A percentile compares a stretch with the other conserved stretches of the same genome.
These are phyloP conservation scores for Tolypocladium inflatum DNA, from an alignment of 2,329 filamentous ascomycete genomes.

Conservation along the genomic window DNA sequence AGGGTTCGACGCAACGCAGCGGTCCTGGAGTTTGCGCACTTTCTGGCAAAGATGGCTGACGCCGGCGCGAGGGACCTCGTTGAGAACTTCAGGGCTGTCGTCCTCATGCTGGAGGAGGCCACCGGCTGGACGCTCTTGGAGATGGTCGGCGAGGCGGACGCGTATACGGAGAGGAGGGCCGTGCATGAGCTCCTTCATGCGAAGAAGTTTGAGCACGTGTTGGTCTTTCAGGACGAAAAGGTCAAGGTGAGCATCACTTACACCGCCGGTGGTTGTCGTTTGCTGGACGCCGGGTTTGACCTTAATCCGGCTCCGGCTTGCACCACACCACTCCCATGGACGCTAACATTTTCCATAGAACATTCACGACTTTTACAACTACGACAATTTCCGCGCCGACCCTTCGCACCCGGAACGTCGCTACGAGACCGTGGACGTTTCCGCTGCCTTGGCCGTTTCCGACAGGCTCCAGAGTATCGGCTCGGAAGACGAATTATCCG, in stretches of 20 bases:
- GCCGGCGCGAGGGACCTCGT: not conserved
- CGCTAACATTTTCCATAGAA: slow-evolving; percentile 12
- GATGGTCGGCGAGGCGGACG: not conserved
- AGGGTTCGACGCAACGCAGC: not conserved
- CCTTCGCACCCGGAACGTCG: slow-evolving; percentile 5
- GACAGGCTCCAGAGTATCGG: not conserved
- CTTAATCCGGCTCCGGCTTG: slow-evolving; percentile 9
- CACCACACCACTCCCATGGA: not conserved
- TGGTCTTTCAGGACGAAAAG: slow-evolving; percentile 6
- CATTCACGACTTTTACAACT: slow-evolving; percentile 10
- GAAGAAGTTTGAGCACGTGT: slow-evolving; percentile 1
- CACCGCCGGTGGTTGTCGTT: not conserved
- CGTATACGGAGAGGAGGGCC: not conserved
- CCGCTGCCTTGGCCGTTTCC: not conserved
- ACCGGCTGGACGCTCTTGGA: not conserved
- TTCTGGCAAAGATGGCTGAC: not conserved
- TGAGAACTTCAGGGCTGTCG: not conserved
- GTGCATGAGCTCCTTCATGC: slow-evolving; percentile 2
- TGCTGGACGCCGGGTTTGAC: slow-evolving; percentile 5
- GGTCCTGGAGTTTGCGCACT: slow-evolving; percentile 7
- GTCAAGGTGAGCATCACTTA: slow-evolving; percentile 5
- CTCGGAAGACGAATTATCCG: not conserved
- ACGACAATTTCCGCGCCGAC: slow-evolving; percentile 5
- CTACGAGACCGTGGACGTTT: slow-evolving; percentile 3
- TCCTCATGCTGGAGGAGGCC: slow-evolving; percentile 1